Conservation (phyloP, 2,329 filamentous ascomycete genomes). For the Chalaropsis thielavioides region DNA sequence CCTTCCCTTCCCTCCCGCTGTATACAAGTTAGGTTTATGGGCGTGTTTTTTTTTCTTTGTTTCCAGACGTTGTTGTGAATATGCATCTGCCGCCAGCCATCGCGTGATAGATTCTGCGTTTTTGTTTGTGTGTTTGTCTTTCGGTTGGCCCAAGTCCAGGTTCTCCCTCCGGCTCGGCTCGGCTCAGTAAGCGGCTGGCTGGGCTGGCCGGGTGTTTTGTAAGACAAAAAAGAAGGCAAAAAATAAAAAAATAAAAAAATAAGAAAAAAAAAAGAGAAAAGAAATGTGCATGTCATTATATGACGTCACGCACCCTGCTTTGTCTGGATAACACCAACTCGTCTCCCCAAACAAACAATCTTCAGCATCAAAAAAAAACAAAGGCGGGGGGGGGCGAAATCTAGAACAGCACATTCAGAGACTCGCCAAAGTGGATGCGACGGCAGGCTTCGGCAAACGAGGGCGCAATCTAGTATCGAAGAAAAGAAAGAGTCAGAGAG, state of each 20-base stretch:
- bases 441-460: conserved; percentile 93
- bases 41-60: neutral
- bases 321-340: neutral
- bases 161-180: neutral
- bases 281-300: neutral
- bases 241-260: neutral
- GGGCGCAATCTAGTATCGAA: conserved; percentile 43
- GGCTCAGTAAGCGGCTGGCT: neutral
- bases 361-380: neutral
- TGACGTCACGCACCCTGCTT: conserved; percentile 1
- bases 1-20: neutral
- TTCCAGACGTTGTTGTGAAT: neutral
- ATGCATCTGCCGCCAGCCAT: neutral
- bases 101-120: conserved; percentile 1
- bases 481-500: neutral
- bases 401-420: conserved; percentile 78
- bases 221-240: neutral
- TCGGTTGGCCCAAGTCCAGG: neutral
- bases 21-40: neutral
- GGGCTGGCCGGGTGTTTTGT: neutral
- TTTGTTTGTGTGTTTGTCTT: neutral
- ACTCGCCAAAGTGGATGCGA: conserved; percentile 92
- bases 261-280: neutral
- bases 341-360: neutral
- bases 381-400: too few relatives aligned